Evolutionary conservation across 352 stramenopile species (phyloP).

Genomic region (Globisporangium okanoganense): DNA sequence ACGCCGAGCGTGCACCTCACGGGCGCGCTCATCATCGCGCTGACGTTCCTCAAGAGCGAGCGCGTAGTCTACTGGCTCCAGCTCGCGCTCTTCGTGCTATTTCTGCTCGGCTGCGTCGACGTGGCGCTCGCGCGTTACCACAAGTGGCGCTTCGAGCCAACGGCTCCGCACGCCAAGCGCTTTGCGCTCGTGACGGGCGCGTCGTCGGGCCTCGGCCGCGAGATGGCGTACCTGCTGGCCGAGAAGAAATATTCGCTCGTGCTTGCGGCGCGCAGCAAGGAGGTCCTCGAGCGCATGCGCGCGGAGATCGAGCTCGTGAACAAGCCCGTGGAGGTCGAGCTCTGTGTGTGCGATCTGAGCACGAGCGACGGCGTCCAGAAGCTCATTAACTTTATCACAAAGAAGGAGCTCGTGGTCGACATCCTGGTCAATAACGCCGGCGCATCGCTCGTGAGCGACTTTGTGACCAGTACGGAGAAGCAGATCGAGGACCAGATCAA

Average conservation of each 20-base stretch:
- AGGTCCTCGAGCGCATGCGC: slow-evolving; percentile 63
- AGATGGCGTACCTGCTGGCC: slow-evolving; percentile 76
- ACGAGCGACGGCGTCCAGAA: slow-evolving; percentile 47
- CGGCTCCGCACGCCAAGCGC: slow-evolving; percentile 41
- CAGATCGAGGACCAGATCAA: slow-evolving; percentile 63
- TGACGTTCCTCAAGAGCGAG: slow-evolving; percentile 38
- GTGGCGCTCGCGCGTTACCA: slow-evolving; percentile 64
- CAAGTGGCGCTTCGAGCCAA: slow-evolving; percentile 51
- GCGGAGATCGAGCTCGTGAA: slow-evolving; percentile 73
- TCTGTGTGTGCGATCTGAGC: slow-evolving; percentile 58
- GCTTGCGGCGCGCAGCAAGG: slow-evolving; percentile 51
- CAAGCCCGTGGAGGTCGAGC: slow-evolving; percentile 47
- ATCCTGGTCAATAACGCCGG: slow-evolving; percentile 86
- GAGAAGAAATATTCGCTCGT: slow-evolving; percentile 82
- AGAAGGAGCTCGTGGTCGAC: slow-evolving; percentile 67
- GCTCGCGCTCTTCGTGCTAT: slow-evolving; percentile 48
- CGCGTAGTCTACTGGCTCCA: slow-evolving; percentile 36
- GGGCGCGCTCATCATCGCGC: slow-evolving; percentile 43
- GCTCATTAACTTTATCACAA: slow-evolving; percentile 47
- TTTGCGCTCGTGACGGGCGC: slow-evolving; percentile 77
- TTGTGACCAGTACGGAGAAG: slow-evolving; percentile 32
- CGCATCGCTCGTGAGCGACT: slow-evolving; percentile 33
- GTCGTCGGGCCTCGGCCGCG: slow-evolving; percentile 61
- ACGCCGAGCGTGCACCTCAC: slow-evolving; percentile 38
- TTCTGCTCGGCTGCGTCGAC: slow-evolving; percentile 49